phyloP scores from a whole-genome alignment of 192 early-diverging fungal species.

The Podila horticola region DNA sequence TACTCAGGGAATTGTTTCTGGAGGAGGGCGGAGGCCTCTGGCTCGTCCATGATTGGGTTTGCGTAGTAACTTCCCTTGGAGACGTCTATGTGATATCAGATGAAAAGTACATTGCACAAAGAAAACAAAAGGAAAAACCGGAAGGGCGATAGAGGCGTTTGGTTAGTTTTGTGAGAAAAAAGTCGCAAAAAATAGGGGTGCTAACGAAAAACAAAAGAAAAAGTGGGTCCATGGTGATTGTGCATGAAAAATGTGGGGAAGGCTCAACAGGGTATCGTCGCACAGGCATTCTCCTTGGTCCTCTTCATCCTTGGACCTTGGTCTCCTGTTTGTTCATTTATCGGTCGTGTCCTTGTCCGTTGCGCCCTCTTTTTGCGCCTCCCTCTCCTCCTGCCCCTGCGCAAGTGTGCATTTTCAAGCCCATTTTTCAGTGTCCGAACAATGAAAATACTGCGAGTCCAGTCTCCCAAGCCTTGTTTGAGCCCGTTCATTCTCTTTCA shows the following conservation, averaged over 20 bases:
- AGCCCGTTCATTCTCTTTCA: neutral
- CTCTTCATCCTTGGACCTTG: neutral
- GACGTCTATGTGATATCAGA: conserved; percentile 22
- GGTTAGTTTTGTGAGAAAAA: neutral
- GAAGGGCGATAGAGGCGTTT: neutral
- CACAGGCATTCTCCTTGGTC: conserved; percentile 2
- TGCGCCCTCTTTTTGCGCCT: neutral
- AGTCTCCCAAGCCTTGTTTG: neutral
- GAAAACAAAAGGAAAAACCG: neutral
- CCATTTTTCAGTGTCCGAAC: conserved; percentile 1
- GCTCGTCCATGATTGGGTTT: conserved; percentile 62
- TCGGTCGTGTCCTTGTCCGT: neutral
- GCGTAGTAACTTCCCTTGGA: conserved; percentile 75
- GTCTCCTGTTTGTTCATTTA: neutral
- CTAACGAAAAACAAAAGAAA: conserved; percentile 16
- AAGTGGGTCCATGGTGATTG: conserved; percentile 24
- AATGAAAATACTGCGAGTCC: neutral
- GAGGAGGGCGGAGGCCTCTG: conserved; percentile 28
- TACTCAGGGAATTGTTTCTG: conserved; percentile 62
- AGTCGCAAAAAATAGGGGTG: neutral
- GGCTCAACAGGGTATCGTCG: neutral
- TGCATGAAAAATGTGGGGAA: conserved; percentile 25
- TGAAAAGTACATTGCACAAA: neutral
- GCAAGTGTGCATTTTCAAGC: no score
- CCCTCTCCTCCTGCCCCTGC: no score